Evolutionary conservation across 495 filamentous ascomycete genomes (phyloP), one percentile per base, ranked within the genome.

Genomic region (Daldinia concentrica): DNA sequence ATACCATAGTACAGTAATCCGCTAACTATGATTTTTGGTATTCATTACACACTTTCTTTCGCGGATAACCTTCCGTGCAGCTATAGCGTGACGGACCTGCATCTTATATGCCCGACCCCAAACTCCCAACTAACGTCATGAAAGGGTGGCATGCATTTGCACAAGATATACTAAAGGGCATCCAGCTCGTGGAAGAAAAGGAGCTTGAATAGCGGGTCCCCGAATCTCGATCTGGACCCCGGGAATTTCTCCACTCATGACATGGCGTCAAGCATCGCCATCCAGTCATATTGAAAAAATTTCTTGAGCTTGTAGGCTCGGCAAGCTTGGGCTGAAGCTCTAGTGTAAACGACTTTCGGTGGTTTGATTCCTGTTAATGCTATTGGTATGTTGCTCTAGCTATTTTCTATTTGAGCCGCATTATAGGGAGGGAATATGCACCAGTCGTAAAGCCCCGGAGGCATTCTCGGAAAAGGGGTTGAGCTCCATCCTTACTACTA

Each of bases 371-470:
- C 19, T 48, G 9, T 48, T 48, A 4, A 22, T 24, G 43, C 2
- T 4, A 48, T 36, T 39, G 29, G 29, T 6, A 36, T 37, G 32
- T 39, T 17, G 24, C 19, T 15, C 36, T 22, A 62, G 7, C 50
- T 58, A 48, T 54, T 34, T 26, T 41, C 39, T 12, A 12, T 48
- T 64, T 69, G 66, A 69, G 66, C 66, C 66, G 52, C 66, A 69
- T 58, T 30, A 19, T 48, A 32, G 34, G 51, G 52, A 32, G 4
- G 12, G 55, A 17, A 17, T 69, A 52, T 17, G 58, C 11, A 55
- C 50, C n/a, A 58, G 24, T 37, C 22, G 5, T 57, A 17, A 15
- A 27, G 29, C 56, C 24, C 30, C 55, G 59, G 41, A 64, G 29
- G 17, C 17, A 24, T 54, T 63, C 34, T 54, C 8, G 8, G 39